Evolutionary conservation across 108 stramenopile genomes (phyloP), one percentile per base, ranked within the genome.

Genomic region (Aureococcus anophagefferens): DNA sequence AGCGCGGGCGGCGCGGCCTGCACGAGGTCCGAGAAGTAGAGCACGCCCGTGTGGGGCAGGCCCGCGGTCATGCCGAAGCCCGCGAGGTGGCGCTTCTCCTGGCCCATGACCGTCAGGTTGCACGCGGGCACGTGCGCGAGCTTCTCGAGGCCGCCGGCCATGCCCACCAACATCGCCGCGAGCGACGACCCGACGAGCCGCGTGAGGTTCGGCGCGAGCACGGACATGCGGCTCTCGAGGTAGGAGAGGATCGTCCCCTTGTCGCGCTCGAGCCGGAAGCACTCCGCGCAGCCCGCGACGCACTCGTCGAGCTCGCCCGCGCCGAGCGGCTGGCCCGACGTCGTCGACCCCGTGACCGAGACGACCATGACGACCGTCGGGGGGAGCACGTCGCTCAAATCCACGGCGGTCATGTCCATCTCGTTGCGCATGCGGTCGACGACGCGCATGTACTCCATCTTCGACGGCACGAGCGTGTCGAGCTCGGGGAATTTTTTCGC

Each of bases 71-170:
- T 36, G 30, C 80, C 71, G 46, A 85, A 66, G 13, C 86, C 86
- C 32, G 32, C 35, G 29, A 85, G 64, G 0, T 63, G 40, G 18
- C 34, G 32, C 63, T 76, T 81, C 46, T 76, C 68, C 67, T 83
- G 78, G 29, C 87, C 87, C 76, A 87, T 75, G 35, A 84, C 81
- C 86, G 90, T 84, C 70, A 99, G 63, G 82, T 91, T 88, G 79
- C 94, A 89, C 72, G 91, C 74, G 5, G 91, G 94, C 9, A 91
- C 85, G 29, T 81, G 82, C 34, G 86, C 74, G 44, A 99, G 75
- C 44, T 93, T 88, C 14, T 81, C 88, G 36, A 99, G 73, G 31
- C 96, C 96, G 40, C 98, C 98, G 34, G 94, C 89, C 35, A 93
- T 67, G 32, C 87, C 94, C 33, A 99, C 33, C n/a, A 99, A 35